Percentiles rank a stretch among this genome's conserved stretches.
phyloP scores from a whole-genome alignment of 2,329 filamentous ascomycete genomes.

The Fusarium metavorans region DNA sequence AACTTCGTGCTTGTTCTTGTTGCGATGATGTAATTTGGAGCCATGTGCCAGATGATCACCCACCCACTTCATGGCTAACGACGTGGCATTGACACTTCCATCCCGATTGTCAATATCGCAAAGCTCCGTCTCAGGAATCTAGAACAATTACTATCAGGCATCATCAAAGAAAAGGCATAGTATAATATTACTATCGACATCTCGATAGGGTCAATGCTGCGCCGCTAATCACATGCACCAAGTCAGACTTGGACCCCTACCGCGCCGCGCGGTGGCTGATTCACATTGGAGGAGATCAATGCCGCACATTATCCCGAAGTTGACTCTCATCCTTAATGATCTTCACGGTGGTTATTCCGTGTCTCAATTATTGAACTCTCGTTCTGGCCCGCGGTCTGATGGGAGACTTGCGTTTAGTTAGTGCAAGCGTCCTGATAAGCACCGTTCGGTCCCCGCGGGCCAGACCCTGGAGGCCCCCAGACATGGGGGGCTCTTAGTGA shows the following conservation, averaged over 20 bases:
- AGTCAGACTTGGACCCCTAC: neutral
- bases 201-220: neutral
- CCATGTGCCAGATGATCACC: neutral
- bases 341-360: neutral
- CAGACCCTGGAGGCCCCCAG: conserved; percentile 1
- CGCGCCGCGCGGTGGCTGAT: neutral
- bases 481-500: conserved; percentile 15
- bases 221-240: neutral
- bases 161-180: neutral
- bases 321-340: neutral
- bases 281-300: neutral
- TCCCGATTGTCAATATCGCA: neutral
- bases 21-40: neutral
- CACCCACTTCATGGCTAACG: neutral
- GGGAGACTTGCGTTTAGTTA: conserved; percentile 51
- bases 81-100: neutral
- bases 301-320: neutral
- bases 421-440: conserved; percentile 53
- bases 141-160: neutral
- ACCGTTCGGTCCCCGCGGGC: conserved; percentile 6
- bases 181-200: neutral
- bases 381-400: conserved; percentile 12
- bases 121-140: neutral
- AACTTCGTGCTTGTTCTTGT: neutral
- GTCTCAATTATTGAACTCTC: neutral